These are phyloP conservation scores for Cinnamomum chago DNA, from an alignment of 164 flowering plant genomes.

Conservation along the genomic window DNA sequence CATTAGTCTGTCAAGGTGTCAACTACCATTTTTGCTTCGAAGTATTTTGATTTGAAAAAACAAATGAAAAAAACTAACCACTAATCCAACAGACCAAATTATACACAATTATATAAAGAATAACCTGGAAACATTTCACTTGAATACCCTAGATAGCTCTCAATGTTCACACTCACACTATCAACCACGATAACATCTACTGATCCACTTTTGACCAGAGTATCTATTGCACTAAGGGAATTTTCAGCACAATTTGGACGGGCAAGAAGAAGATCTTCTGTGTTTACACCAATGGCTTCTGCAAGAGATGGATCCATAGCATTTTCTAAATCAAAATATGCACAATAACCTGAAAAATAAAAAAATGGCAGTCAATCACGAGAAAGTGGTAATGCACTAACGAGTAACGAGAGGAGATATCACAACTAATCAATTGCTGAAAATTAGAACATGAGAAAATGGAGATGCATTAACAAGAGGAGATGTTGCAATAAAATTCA, in stretches of 20 bases:
- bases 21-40: too few relatives aligned
- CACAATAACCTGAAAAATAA: slow-evolving; percentile 71
- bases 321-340: slow-evolving; percentile 88
- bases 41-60: too few relatives aligned
- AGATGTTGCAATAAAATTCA: background rate
- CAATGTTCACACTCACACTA: slow-evolving; percentile 50
- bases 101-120: background rate
- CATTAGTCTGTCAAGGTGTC: too few relatives aligned
- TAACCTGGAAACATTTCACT: background rate
- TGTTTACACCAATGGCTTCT: slow-evolving; percentile 66
- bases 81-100: background rate
- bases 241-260: slow-evolving; percentile 75
- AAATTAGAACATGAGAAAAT: background rate
- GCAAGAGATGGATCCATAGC: slow-evolving; percentile 68
- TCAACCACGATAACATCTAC: slow-evolving; percentile 80
- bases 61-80: background rate
- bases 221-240: slow-evolving; percentile 41
- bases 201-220: slow-evolving; percentile 57
- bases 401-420: background rate
- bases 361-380: background rate
- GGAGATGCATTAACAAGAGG: background rate
- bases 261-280: slow-evolving; percentile 63
- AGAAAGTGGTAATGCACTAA: background rate
- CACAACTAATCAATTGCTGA: background rate
- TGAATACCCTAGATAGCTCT: background rate